Percentiles rank a stretch among this genome's conserved stretches.
These are phyloP conservation scores for Mytilinidion resinicola DNA, from an alignment of 495 filamentous ascomycete genomes.

Conservation along the genomic window DNA sequence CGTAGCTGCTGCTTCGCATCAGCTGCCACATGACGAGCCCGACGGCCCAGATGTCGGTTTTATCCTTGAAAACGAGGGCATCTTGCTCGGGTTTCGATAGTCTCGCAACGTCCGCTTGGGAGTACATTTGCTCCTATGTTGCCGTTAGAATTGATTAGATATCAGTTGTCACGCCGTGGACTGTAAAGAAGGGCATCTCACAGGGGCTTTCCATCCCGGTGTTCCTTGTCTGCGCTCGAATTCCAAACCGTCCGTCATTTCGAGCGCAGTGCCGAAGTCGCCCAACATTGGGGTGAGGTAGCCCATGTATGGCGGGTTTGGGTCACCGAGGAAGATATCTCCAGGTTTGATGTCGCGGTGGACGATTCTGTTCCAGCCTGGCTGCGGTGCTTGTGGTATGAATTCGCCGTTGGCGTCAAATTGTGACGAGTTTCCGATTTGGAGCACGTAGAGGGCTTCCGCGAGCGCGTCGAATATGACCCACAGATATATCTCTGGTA, in stretches of 20 bases:
- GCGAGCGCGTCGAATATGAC: neutral
- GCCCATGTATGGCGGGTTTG: neutral
- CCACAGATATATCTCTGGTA: constrained; percentile 2
- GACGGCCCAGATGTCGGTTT: neutral
- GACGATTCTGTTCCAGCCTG: neutral
- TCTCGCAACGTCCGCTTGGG: neutral
- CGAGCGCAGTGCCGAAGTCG: neutral
- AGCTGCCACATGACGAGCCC: neutral
- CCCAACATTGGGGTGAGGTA: neutral
- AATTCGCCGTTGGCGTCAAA: neutral
- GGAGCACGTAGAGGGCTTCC: neutral
- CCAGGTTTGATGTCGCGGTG: constrained; percentile 3
- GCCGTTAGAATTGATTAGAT: neutral
- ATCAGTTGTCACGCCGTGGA: neutral
- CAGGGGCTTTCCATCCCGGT: neutral
- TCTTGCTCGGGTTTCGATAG: neutral
- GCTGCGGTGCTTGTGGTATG: neutral
- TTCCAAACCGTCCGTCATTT: neutral
- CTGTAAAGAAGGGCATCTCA: neutral
- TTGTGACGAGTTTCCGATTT: neutral
- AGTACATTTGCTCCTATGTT: neutral
- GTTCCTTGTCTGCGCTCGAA: neutral
- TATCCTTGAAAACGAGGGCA: neutral
- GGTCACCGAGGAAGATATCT: neutral
- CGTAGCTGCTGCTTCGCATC: too few species aligned